Evolutionary conservation across 1,284 basidiomycete genomes (phyloP), one percentile per base, ranked within the genome.

Genomic region (Coniophora puteana): DNA sequence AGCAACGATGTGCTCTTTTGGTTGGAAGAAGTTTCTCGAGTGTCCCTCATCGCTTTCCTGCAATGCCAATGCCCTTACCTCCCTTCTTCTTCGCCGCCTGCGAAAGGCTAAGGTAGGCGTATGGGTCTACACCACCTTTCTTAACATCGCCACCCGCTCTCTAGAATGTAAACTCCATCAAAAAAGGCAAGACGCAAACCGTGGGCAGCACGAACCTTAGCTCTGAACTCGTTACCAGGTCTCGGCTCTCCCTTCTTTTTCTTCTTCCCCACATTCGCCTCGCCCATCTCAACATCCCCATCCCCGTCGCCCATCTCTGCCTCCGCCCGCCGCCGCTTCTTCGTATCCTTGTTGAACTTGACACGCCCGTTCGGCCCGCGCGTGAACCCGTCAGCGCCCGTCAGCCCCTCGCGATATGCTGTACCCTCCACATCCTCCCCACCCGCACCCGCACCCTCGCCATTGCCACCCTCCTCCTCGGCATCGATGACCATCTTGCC

Each of bases 281-380:
- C 63, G 13, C 65, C 70, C 80, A 89, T 89, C 53, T 86, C 87
- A 34, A 89, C 67, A 51, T 61, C 58, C 18, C 60, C 55, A 17
- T 91, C 89, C 28, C 71, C 76, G 21, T 72, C 73, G 18, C 58
- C 66, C 18, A 75, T 78, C 50, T 83, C 83, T 18, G 70, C 68
- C 46, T 76, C 72, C 27, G 77, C 76, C 40, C 84, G 74, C 46
- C 93, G 67, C 43, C 88, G 77, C 56, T 93, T 89, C 67, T 94
- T 95, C 20, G 90, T 95, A 58, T 97, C 90, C 68, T 98, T 98
- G 71, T 97, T 92, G 69, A 98, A 96, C 66, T 93, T 95, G 58
- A 98, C 69, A 26, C 79, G 81, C 14, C 96, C 96, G 46, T 82
- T 82, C 2, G 82, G 72, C 25, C 89, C 89, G 23, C 92, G 80